A percentile compares a stretch with the other conserved stretches of the same genome.
Conservation (phyloP, 139 green algal genomes). For the Nannochloris sp. region DNA sequence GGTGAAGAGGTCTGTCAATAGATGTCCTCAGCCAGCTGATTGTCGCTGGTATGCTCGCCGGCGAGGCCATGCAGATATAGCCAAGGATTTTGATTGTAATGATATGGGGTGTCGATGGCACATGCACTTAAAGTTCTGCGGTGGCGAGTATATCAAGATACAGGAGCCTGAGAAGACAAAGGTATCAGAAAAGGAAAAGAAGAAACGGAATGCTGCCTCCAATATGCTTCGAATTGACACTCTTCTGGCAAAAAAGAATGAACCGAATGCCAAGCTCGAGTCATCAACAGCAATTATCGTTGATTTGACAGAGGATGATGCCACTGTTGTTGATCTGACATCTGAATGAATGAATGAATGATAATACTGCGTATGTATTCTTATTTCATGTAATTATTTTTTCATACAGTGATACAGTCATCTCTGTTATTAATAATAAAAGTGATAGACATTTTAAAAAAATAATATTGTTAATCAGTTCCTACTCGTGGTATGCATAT, state of each 20-base stretch:
- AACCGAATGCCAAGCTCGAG: not conserved
- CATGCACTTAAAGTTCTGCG: conserved; percentile 44
- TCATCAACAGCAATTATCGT: not conserved
- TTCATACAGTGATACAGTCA: no score
- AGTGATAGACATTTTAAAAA: no score
- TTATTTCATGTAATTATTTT: no score
- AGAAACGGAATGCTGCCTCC: not conserved
- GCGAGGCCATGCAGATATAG: no score
- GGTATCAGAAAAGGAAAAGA: conserved; percentile 8
- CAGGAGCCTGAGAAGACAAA: conserved; percentile 14
- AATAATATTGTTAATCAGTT: no score
- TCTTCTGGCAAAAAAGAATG: not conserved
- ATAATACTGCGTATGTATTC: no score
- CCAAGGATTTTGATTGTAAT: conserved; percentile 24
- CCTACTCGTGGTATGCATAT: not conserved
- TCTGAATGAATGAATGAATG: not conserved
- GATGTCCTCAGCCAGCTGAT: conserved; percentile 54
- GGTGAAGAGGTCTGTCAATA: conserved; percentile 57
- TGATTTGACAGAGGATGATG: not conserved
- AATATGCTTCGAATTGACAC: not conserved
- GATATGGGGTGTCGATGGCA: conserved; percentile 49
- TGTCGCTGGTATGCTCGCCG: conserved; percentile 23
- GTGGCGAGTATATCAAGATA: conserved; percentile 46
- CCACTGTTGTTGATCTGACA: not conserved
- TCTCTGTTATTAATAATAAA: no score